Evolutionary conservation across 108 stramenopile genomes (phyloP).

Genomic region (Parietichytrium sp.): DNA sequence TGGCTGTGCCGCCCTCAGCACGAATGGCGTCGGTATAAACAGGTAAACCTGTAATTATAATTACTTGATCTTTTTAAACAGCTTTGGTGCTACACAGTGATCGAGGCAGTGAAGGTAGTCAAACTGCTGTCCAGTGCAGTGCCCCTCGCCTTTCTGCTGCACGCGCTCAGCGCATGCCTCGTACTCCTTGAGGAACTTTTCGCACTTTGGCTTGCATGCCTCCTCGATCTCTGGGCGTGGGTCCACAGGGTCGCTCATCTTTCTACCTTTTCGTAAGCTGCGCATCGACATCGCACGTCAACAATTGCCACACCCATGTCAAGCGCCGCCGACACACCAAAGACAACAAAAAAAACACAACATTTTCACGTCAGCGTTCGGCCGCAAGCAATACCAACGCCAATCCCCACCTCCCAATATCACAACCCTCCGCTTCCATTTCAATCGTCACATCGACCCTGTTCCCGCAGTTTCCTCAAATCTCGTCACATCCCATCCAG

Average conservation of each 20-base stretch:
- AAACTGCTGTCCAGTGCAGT: constrained; percentile 87
- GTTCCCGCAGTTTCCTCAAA: no score
- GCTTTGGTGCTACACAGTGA: constrained; percentile 81
- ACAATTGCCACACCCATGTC: no score
- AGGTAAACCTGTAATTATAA: background rate
- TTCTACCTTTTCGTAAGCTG: background rate
- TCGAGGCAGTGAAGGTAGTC: constrained; percentile 83
- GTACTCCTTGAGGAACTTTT: constrained; percentile 57
- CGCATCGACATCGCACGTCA: no score
- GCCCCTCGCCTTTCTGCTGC: constrained; percentile 72
- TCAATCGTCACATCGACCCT: no score
- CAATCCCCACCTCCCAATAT: no score
- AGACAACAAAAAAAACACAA: no score
- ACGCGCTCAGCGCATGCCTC: constrained; percentile 80
- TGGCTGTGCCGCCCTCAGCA: background rate
- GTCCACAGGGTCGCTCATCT: constrained; percentile 43
- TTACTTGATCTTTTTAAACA: constrained; percentile 77
- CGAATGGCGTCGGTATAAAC: constrained; percentile 28
- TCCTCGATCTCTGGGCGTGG: constrained; percentile 32
- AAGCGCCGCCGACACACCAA: no score
- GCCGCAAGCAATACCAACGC: no score
- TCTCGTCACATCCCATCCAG: no score
- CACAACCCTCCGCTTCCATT: no score
- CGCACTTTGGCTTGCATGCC: constrained; percentile 46
- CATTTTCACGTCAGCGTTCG: no score